These are phyloP conservation scores for Entoloma clypeatum DNA, from an alignment of 1,284 basidiomycete species.

Conservation along the genomic window DNA sequence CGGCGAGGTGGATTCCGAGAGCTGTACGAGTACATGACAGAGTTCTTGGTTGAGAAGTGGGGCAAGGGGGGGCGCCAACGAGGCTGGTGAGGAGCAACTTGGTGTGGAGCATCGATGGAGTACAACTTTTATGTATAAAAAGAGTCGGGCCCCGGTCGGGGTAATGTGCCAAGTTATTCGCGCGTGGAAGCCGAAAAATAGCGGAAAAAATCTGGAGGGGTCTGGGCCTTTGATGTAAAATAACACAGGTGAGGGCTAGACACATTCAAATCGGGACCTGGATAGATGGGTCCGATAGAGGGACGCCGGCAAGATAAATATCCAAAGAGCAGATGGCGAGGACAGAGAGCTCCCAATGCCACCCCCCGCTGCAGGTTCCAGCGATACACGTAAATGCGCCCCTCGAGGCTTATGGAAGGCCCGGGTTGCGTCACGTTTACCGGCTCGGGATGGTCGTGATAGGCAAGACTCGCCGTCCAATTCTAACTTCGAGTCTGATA, in stretches of 20 bases:
- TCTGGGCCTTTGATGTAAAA: slow-evolving; percentile 17
- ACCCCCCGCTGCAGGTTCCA: too few species aligned
- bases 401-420: slow-evolving; percentile 51
- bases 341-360: too few species aligned
- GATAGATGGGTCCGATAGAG: slow-evolving; percentile 15
- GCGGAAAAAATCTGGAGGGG: slow-evolving; percentile 22
- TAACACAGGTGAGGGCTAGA: slow-evolving; percentile 18
- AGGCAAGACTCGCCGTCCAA: slow-evolving; percentile 17
- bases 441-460: slow-evolving; percentile 18
- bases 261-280: slow-evolving; percentile 17
- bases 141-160: too few species aligned
- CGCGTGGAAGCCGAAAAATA: too few species aligned
- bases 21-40: slow-evolving; percentile 83
- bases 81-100: slow-evolving; percentile 38
- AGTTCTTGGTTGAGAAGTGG: slow-evolving; percentile 87
- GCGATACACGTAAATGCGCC: too few species aligned
- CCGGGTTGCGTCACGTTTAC: slow-evolving; percentile 32
- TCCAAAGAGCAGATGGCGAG: too few species aligned
- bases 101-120: slow-evolving; percentile 1
- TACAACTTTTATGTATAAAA: background rate
- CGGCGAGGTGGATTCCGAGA: slow-evolving; percentile 78
- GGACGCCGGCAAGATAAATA: slow-evolving; percentile 24
- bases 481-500: slow-evolving; percentile 17
- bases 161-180: too few species aligned
- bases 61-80: slow-evolving; percentile 73